Evolutionary conservation across 495 filamentous ascomycete genomes (phyloP), one percentile per base, ranked within the genome.

Genomic region (Penicillium macrosclerotiorum): DNA sequence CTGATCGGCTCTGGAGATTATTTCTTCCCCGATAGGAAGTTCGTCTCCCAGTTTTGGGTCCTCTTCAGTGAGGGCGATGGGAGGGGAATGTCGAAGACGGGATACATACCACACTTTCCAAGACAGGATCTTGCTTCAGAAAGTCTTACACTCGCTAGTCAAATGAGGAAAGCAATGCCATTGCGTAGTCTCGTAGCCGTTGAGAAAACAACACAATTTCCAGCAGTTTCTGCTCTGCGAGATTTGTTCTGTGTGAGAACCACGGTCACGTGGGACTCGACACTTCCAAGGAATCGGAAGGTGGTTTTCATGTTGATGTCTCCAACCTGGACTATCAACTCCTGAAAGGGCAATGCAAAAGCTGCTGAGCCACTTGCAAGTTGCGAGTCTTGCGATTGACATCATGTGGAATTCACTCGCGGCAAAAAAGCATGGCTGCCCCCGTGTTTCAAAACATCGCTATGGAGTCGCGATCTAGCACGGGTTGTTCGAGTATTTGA

Each of bases 31-130:
- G 78, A 82, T 81, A 83, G 79, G 79, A 83, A 83, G 78, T 82
- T 78, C 68, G 57, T 62, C 65, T 69, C 67, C 68, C 76, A 75
- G n/a, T n/a, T n/a, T 75, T 79, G 76, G 57, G 75, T 81, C 76
- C 65, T 79, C 78, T 82, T 82, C 41, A 70, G 55, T 82, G 79
- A 78, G 77, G 76, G 76, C 79, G 78, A 80, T 81, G 79, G 72
- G 74, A 59, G 65, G 67, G 61, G 75, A 75, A 82, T 83, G 79
- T 80, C 77, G 78, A 81, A 79, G 78, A 82, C 74, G 76, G 79
- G 79, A 78, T 55, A 82, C 79, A 82, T 74, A 32, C 37, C 38
- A 16, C 4, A 27, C 9, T 24, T 19, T 12, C 19, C 9, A 40
- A 18, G 9, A 35, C 2, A 4, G 34, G n/a, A 12, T 17, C 12